These are phyloP conservation scores for Candida sp. DNA, from an alignment of 1,139 yeast species.

Conservation along the genomic window DNA sequence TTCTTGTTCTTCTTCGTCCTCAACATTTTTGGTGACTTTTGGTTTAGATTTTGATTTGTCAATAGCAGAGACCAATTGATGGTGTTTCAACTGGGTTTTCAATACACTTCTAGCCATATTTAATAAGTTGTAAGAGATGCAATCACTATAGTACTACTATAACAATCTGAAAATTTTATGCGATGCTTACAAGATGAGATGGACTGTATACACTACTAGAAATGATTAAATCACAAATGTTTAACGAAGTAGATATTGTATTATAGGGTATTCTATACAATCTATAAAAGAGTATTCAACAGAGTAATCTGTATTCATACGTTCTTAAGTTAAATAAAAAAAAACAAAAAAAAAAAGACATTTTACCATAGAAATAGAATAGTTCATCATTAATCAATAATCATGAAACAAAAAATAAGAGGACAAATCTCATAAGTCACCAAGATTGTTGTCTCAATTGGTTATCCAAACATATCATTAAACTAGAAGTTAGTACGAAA, in stretches of 20 bases:
- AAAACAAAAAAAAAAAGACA: too few relatives aligned
- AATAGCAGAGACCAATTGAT: slow-evolving; percentile 21
- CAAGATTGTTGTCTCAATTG: too few relatives aligned
- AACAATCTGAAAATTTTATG: slow-evolving; percentile 1
- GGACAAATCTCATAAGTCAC: too few relatives aligned
- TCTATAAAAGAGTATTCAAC: not conserved
- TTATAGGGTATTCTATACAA: too few relatives aligned
- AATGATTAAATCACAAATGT: too few relatives aligned
- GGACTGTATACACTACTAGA: not conserved
- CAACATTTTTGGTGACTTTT: slow-evolving; percentile 8
- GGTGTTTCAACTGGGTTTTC: slow-evolving; percentile 33
- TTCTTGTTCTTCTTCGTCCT: slow-evolving; percentile 8
- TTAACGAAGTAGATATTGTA: too few relatives aligned
- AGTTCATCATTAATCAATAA: too few relatives aligned
- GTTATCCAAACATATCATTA: too few relatives aligned
- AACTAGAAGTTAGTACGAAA: not conserved
- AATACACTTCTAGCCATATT: slow-evolving; percentile 33
- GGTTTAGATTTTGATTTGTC: slow-evolving; percentile 25
- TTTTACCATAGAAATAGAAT: too few relatives aligned
- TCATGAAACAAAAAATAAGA: too few relatives aligned
- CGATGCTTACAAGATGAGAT: slow-evolving; percentile 1
- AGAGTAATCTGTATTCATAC: too few relatives aligned
- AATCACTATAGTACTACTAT: not conserved
- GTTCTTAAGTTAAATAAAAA: too few relatives aligned
- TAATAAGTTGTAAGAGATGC: not conserved